Evolutionary conservation across 2,329 filamentous ascomycete species (phyloP), one percentile per base, ranked within the genome.

Genomic region (Penicillium sp.): DNA sequence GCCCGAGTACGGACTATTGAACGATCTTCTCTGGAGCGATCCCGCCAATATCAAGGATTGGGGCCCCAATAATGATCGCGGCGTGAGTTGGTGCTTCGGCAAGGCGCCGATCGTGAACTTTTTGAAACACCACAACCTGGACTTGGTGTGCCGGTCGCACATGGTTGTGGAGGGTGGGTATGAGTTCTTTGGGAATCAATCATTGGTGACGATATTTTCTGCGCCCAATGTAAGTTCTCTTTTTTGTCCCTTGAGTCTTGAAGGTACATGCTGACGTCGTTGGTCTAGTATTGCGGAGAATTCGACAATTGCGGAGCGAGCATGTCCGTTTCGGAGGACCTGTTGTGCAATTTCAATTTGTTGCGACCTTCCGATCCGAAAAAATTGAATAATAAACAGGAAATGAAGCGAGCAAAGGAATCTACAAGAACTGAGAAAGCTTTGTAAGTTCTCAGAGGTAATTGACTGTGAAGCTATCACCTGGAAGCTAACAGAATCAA

Each of bases 351-450:
- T 22, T 59, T 59, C 25, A n/a, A 59, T 30, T 25, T 59, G 6
- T 19, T 59, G 4, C 37, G 33, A 55, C 53, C 52, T 19, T 37
- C 49, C 19, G 26, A 56, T 5, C 8, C 28, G 28, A 56, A 56
- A 8, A 56, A 48, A 16, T 8, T 14, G n/a, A 46, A 56, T 30
- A 45, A 55, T 33, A 45, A 38, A 19, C 40, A 38, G 13, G n/a
- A 48, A 26, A 48, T 56, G 40, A 48, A n/a, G 43, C 48, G 30
- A 46, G 53, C 45, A 6, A 56, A 48, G n/a, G 60, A 59, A 28
- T 59, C 60, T 4, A 62, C 26, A 11, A 49, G 10, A 22, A 56
- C 52, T n/a, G 60, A 62, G 25, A 62, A 62, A 52, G 60, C 60
- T n/a, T 53, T 62, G 60, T 62, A 25, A 59, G 60, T 59, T 4